These are phyloP conservation scores for Mycena venus DNA, from an alignment of 768 basidiomycete genomes.

Conservation along the genomic window DNA sequence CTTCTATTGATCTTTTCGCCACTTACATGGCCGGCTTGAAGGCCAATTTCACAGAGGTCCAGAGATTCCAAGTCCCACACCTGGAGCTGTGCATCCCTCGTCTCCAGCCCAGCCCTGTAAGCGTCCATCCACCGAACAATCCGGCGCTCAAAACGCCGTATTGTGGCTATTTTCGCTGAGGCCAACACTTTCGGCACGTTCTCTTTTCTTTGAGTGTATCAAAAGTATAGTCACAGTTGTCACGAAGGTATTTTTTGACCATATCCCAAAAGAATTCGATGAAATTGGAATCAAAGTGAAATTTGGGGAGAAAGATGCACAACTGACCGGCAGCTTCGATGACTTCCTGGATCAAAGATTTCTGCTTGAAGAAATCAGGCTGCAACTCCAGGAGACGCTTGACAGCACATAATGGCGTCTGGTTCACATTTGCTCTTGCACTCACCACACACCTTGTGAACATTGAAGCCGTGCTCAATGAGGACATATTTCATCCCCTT, in stretches of 20 bases:
- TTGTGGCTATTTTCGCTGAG: conserved; percentile 26
- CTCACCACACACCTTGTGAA: too few species aligned
- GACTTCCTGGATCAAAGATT: conserved; percentile 15
- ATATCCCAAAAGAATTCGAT: conserved; percentile 24
- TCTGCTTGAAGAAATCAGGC: too few species aligned
- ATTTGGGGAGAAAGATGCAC: too few species aligned
- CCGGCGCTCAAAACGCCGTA: conserved; percentile 26
- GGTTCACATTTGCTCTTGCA: too few species aligned
- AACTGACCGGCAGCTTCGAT: conserved; percentile 8
- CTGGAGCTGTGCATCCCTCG: conserved; percentile 32
- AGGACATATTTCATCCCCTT: too few species aligned
- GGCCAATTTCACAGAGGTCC: too few species aligned
- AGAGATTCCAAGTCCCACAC: too few species aligned
- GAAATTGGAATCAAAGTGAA: conserved; percentile 17
- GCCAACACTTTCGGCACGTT: conserved; percentile 40
- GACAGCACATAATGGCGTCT: too few species aligned
- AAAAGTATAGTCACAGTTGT: conserved; percentile 15
- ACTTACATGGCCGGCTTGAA: too few species aligned
- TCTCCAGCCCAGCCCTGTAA: conserved; percentile 30
- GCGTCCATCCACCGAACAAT: conserved; percentile 32
- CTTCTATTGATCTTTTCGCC: too few species aligned
- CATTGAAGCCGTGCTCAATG: too few species aligned
- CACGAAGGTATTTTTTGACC: conserved; percentile 16
- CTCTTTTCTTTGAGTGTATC: conserved; percentile 31
- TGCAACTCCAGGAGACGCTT: too few species aligned